These are phyloP conservation scores for Graphiopsis chlorocephala DNA, from an alignment of 2,329 filamentous ascomycete species.

Conservation along the genomic window DNA sequence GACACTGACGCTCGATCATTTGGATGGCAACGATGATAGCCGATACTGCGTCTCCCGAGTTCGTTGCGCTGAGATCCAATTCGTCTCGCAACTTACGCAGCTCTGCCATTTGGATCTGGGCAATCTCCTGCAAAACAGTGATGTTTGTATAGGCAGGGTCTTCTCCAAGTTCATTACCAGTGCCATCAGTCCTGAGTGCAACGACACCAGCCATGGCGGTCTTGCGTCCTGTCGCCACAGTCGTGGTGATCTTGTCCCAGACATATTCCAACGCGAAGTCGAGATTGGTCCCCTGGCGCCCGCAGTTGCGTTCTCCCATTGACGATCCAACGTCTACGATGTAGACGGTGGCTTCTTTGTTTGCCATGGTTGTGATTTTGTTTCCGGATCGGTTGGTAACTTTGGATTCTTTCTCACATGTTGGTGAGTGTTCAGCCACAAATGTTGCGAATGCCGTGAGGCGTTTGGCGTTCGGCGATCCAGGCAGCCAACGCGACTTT, in stretches of 20 bases:
- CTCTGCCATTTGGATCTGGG: constrained; percentile 67
- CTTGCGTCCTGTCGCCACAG: constrained; percentile 68
- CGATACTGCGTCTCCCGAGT: constrained; percentile 77
- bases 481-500: constrained; percentile 6
- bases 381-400: background rate
- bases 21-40: constrained; percentile 81
- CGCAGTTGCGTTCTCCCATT: constrained; percentile 72
- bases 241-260: constrained; percentile 86
- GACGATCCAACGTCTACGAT: constrained; percentile 83
- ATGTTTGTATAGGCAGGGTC: constrained; percentile 79
- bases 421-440: background rate
- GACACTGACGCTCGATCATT: constrained; percentile 78
- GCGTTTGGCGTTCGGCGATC: constrained; percentile 2
- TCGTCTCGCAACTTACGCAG: constrained; percentile 62
- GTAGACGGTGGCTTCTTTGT: constrained; percentile 90
- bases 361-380: constrained; percentile 61
- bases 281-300: constrained; percentile 73
- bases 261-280: constrained; percentile 89
- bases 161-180: constrained; percentile 63
- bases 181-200: constrained; percentile 75
- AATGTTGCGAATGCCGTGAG: background rate
- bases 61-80: constrained; percentile 66
- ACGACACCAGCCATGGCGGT: constrained; percentile 75
- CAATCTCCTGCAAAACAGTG: constrained; percentile 62
- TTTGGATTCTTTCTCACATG: background rate